Evolutionary conservation across 164 flowering plant species (phyloP).

Genomic region (Akebia trifoliata): DNA sequence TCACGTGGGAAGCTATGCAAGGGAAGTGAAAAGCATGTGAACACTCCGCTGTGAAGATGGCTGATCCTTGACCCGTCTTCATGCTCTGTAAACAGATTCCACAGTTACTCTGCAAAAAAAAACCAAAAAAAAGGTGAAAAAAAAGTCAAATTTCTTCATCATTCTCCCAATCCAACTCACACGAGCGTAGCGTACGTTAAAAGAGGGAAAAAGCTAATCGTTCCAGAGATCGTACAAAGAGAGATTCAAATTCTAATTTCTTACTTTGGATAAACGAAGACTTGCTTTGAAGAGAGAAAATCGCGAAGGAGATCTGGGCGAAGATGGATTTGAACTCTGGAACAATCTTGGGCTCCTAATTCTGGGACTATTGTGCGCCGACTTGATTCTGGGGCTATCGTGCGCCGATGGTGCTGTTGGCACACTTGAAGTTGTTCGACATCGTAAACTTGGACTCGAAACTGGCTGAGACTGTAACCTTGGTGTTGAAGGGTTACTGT

Average conservation of each 20-base stretch:
- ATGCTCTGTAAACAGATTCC: conserved; percentile 81
- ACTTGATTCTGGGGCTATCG: conserved; percentile 33
- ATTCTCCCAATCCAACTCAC: conserved; percentile 7
- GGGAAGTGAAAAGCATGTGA: conserved; percentile 87
- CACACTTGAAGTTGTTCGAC: conserved; percentile 27
- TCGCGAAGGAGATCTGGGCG: conserved; percentile 74
- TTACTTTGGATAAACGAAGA: conserved; percentile 65
- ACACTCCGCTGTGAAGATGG: conserved; percentile 92
- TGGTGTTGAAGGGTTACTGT: conserved; percentile 67
- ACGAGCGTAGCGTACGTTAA: background rate
- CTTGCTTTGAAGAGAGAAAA: conserved; percentile 69
- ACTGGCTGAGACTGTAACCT: conserved; percentile 32
- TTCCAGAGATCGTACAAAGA: background rate
- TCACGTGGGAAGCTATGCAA: conserved; percentile 72
- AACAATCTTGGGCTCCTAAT: conserved; percentile 31
- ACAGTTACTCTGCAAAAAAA: conserved; percentile 63
- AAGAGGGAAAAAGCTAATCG: background rate
- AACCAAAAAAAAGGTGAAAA: background rate
- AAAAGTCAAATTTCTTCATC: conserved; percentile 14
- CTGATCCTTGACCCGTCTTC: conserved; percentile 83
- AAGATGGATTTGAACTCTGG: conserved; percentile 45
- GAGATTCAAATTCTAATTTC: conserved; percentile 1
- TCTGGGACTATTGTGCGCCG: conserved; percentile 15
- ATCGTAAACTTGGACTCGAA: conserved; percentile 27
- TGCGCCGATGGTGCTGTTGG: conserved; percentile 20